Conservation (phyloP, 129 eudicot genomes). For the Lactuca saligna region DNA sequence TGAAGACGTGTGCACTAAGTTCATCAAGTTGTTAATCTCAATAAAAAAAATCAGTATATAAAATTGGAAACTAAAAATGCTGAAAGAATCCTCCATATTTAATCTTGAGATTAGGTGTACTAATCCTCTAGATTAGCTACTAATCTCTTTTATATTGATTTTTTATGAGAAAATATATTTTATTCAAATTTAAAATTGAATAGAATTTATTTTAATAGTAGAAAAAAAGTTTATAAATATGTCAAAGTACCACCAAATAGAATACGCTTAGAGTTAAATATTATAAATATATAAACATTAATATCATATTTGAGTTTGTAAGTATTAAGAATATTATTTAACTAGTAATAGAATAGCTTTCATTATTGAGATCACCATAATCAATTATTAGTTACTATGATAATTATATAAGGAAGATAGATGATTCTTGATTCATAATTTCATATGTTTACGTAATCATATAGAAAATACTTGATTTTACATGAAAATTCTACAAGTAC, state of each 20-base stretch:
- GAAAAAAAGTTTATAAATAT: no score
- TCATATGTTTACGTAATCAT: constrained; percentile 22
- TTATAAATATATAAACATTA: background rate
- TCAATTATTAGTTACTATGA: constrained; percentile 14
- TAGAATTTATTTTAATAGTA: background rate
- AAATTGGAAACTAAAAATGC: background rate
- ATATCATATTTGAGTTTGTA: background rate
- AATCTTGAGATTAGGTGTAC: constrained; percentile 19
- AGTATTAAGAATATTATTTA: background rate
- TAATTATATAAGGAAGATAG: constrained; percentile 5
- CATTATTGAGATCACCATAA: constrained; percentile 25
- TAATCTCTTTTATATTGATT: background rate
- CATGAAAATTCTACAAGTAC: constrained; percentile 32
- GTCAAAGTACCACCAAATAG: background rate
- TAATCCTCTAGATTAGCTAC: constrained; percentile 16
- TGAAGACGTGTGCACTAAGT: constrained; percentile 37
- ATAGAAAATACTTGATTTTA: constrained; percentile 7
- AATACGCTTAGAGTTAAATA: background rate
- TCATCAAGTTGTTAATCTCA: constrained; percentile 19
- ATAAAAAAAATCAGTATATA: background rate
- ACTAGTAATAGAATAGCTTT: background rate
- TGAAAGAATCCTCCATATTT: constrained; percentile 15
- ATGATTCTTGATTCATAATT: constrained; percentile 27
- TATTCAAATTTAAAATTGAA: background rate
- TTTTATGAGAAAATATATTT: background rate